A percentile compares a stretch with the other conserved stretches of the same genome.
phyloP scores from a whole-genome alignment of 495 filamentous ascomycete species.

The Penicillium lividum region DNA sequence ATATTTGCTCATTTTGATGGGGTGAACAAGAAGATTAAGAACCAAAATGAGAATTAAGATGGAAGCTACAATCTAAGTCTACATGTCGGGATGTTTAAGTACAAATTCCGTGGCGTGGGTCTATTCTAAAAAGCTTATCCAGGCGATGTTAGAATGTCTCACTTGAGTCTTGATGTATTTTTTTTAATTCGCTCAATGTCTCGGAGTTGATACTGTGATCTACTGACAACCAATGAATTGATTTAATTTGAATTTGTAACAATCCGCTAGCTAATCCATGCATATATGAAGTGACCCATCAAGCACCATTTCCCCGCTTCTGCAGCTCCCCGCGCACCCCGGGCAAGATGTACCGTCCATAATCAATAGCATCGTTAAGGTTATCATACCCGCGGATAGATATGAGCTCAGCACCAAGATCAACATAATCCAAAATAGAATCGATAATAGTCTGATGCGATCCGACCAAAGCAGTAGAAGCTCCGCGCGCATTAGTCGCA shows the following conservation, averaged over 20 bases:
- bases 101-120: too few species aligned
- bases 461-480: slow-evolving; percentile 57
- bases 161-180: too few species aligned
- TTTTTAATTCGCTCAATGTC: too few species aligned
- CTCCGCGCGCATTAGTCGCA: slow-evolving; percentile 54
- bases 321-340: slow-evolving; percentile 43
- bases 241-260: too few species aligned
- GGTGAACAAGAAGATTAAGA: background rate
- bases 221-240: too few species aligned
- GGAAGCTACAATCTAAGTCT: too few species aligned
- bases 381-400: slow-evolving; percentile 59
- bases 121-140: too few species aligned
- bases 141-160: too few species aligned
- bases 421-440: slow-evolving; percentile 54
- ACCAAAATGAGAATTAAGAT: background rate
- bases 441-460: slow-evolving; percentile 48
- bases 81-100: too few species aligned
- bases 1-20: background rate
- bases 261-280: too few species aligned
- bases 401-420: slow-evolving; percentile 52
- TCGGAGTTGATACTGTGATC: too few species aligned
- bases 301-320: slow-evolving; percentile 17
- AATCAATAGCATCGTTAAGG: slow-evolving; percentile 55
- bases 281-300: too few species aligned
- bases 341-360: slow-evolving; percentile 52